Evolutionary conservation across 2,329 filamentous ascomycete species (phyloP).

Genomic region (Botrytis medusae): DNA sequence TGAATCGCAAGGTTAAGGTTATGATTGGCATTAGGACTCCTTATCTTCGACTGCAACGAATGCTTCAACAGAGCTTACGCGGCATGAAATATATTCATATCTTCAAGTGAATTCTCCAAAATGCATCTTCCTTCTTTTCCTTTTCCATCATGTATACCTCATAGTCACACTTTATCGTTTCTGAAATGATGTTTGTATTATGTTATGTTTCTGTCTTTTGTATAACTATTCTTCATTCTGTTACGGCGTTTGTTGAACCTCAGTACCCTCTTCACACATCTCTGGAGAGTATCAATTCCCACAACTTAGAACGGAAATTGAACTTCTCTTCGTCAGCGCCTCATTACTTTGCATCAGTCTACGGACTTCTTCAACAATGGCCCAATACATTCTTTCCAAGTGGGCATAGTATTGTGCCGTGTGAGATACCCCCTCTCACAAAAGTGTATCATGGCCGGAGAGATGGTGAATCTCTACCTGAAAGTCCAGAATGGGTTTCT

Average conservation of each 20-base stretch:
- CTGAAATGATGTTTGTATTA: not conserved
- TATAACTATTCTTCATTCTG: not conserved
- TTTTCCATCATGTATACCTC: not conserved
- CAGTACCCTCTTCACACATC: slow-evolving; percentile 4
- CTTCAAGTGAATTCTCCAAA: not conserved
- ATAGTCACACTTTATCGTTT: not conserved
- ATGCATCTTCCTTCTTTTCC: not conserved
- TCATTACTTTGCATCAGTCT: slow-evolving; percentile 50
- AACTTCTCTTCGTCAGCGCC: slow-evolving; percentile 51
- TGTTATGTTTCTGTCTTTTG: not conserved
- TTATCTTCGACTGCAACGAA: slow-evolving; percentile 1
- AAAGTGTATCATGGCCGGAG: slow-evolving; percentile 51
- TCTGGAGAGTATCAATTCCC: too few relatives aligned
- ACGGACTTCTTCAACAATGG: slow-evolving; percentile 51
- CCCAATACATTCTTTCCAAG: slow-evolving; percentile 53
- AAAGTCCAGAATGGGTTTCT: slow-evolving; percentile 53
- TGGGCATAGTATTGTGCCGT: slow-evolving; percentile 49
- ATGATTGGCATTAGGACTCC: not conserved
- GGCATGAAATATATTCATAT: not conserved
- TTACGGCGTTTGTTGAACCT: not conserved
- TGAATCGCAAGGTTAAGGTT: not conserved
- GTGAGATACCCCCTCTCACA: slow-evolving; percentile 48
- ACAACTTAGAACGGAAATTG: slow-evolving; percentile 36
- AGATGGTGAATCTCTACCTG: slow-evolving; percentile 43
- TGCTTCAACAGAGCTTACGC: slow-evolving; percentile 4